Conservation (phyloP, 805 yeast genomes). For the Metschnikowia picachoensis region DNA sequence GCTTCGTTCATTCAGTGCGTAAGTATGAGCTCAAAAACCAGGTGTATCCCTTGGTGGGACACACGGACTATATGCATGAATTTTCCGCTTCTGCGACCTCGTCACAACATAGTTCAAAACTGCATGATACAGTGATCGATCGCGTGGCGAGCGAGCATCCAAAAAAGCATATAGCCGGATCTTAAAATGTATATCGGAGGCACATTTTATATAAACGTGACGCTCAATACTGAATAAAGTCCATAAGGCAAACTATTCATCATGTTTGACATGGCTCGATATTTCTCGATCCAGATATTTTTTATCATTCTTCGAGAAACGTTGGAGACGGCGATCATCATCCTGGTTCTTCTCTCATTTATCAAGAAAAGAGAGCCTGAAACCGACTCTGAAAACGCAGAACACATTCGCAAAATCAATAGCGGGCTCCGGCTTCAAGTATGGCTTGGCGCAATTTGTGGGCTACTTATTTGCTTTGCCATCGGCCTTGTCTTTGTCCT, state of each 20-base stretch:
- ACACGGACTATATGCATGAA: no score
- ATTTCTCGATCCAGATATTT: conserved; percentile 69
- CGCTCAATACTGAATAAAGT: no score
- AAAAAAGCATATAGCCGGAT: no score
- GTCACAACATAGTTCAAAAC: no score
- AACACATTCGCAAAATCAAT: conserved; percentile 12
- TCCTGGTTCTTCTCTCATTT: conserved; percentile 69
- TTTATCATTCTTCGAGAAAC: conserved; percentile 73
- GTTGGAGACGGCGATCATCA: conserved; percentile 69
- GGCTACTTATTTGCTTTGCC: conserved; percentile 62
- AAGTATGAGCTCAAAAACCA: no score
- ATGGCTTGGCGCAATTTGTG: conserved; percentile 76
- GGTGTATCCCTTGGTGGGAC: no score
- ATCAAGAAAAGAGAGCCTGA: conserved; percentile 45
- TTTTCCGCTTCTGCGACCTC: no score
- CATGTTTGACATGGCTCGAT: conserved; percentile 20
- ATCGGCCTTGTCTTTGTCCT: conserved; percentile 71
- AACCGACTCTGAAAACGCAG: conserved; percentile 5
- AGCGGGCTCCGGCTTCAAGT: conserved; percentile 50
- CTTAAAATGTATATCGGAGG: no score
- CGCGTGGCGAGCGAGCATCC: no score
- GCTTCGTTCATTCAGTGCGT: no score
- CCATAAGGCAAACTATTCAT: neutral
- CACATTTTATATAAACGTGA: no score
- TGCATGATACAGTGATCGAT: no score